A percentile compares a stretch with the other conserved stretches of the same genome.
Evolutionary conservation across 1,284 basidiomycete genomes (phyloP).

Genomic region (Pterulicium gracile): DNA sequence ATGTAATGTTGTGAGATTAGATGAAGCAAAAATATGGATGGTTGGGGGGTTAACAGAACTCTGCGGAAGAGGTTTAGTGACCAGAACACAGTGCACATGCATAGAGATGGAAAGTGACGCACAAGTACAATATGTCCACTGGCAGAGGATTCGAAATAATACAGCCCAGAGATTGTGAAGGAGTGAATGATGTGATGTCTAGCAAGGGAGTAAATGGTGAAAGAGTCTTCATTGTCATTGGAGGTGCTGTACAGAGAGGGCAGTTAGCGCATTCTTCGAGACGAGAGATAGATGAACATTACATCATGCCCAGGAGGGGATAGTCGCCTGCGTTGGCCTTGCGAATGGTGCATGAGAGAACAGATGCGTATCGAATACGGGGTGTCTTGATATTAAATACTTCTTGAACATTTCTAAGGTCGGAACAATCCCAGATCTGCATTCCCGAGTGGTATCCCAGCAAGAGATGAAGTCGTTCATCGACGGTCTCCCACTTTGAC

Average conservation of each 20-base stretch:
- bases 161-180: slow-evolving; percentile 20
- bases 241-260: slow-evolving; percentile 14
- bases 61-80: slow-evolving; percentile 21
- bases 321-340: slow-evolving; percentile 15
- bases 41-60: slow-evolving; percentile 44
- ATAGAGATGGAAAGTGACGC: slow-evolving; percentile 17
- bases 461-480: slow-evolving; percentile 41
- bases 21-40: slow-evolving; percentile 45
- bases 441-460: slow-evolving; percentile 48
- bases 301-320: slow-evolving; percentile 51
- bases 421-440: slow-evolving; percentile 61
- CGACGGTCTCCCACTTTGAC: slow-evolving; percentile 22
- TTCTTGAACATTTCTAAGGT: slow-evolving; percentile 45
- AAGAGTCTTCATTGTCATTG: slow-evolving; percentile 19
- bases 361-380: not conserved
- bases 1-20: slow-evolving; percentile 40
- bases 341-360: not conserved
- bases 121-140: slow-evolving; percentile 47
- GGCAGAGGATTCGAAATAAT: slow-evolving; percentile 35
- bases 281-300: slow-evolving; percentile 5
- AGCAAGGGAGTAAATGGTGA: slow-evolving; percentile 52
- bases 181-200: slow-evolving; percentile 37
- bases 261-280: slow-evolving; percentile 8
- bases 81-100: not conserved
- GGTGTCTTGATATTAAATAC: slow-evolving; percentile 30